A percentile compares a stretch with the other conserved stretches of the same genome.
Evolutionary conservation across 257 asterid genomes (phyloP).

Genomic region (Scutellaria galericulata): DNA sequence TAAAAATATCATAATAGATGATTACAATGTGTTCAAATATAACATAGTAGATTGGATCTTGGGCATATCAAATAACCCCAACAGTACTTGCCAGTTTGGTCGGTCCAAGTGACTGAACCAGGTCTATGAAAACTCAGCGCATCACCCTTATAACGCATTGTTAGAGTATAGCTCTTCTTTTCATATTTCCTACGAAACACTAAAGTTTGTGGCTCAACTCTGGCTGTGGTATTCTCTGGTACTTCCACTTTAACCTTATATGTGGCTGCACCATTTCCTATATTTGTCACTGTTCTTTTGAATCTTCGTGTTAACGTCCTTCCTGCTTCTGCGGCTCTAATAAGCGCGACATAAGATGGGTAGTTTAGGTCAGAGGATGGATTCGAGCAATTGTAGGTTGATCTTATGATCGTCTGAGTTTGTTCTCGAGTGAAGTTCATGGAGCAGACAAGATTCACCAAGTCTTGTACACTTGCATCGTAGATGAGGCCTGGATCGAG

Average conservation of each 20-base stretch:
- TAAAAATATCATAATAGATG: too few species aligned
- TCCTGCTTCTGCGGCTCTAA: conserved; percentile 8
- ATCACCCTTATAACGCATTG: conserved; percentile 35
- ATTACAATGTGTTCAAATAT: too few species aligned
- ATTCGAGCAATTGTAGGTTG: conserved; percentile 47
- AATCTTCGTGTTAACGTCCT: conserved; percentile 31
- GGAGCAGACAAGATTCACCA: conserved; percentile 44
- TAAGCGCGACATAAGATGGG: conserved; percentile 44
- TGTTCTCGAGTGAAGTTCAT: conserved; percentile 47
- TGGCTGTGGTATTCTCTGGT: conserved; percentile 33
- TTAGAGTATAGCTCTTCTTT: conserved; percentile 40
- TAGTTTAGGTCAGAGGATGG: conserved; percentile 51
- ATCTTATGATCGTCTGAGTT: conserved; percentile 43
- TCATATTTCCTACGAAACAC: conserved; percentile 42
- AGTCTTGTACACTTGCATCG: conserved; percentile 41
- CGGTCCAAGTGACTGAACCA: conserved; percentile 48
- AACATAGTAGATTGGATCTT: too few species aligned
- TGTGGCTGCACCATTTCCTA: conserved; percentile 41
- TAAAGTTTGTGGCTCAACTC: conserved; percentile 33
- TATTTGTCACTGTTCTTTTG: conserved; percentile 42
- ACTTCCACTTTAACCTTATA: conserved; percentile 32
- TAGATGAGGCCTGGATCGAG: conserved; percentile 53
- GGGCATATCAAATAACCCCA: too few species aligned
- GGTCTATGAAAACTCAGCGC: background rate
- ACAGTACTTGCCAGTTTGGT: conserved; percentile 41